Evolutionary conservation across 345 rosid species (phyloP).

Genomic region (Geranium rotundifolium): DNA sequence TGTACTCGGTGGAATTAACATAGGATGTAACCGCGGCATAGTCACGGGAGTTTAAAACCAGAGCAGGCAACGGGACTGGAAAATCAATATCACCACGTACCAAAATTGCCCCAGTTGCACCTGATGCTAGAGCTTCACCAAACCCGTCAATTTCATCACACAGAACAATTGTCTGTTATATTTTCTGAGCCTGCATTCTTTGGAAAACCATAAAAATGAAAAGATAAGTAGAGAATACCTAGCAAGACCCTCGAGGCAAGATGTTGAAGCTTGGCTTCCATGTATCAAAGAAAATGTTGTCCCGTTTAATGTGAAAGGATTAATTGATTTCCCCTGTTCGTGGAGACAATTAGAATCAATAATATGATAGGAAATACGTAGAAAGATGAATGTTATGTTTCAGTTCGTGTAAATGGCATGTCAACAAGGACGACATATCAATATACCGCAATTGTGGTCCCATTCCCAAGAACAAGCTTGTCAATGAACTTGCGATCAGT

Average conservation of each 20-base stretch:
- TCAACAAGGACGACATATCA: not conserved
- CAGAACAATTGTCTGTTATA: not conserved
- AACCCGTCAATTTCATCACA: not conserved
- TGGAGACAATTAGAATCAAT: not conserved
- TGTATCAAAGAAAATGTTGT: not conserved
- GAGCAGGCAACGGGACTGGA: no score
- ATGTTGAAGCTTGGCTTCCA: not conserved
- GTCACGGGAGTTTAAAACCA: no score
- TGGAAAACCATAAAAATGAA: no score
- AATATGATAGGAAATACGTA: no score
- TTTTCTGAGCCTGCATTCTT: no score
- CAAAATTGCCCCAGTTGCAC: not conserved
- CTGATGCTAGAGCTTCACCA: not conserved
- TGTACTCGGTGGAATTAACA: not conserved
- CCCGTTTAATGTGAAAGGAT: not conserved
- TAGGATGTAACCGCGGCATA: no score
- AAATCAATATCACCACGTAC: not conserved
- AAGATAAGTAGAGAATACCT: not conserved
- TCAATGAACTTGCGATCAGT: slow-evolving; percentile 17
- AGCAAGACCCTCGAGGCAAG: not conserved
- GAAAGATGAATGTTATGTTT: no score
- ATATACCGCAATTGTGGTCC: slow-evolving; percentile 10
- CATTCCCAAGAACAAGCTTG: slow-evolving; percentile 10
- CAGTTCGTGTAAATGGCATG: no score
- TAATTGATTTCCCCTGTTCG: not conserved